Evolutionary conservation across 768 basidiomycete genomes (phyloP).

Genomic region (Pulveroboletus sp.): DNA sequence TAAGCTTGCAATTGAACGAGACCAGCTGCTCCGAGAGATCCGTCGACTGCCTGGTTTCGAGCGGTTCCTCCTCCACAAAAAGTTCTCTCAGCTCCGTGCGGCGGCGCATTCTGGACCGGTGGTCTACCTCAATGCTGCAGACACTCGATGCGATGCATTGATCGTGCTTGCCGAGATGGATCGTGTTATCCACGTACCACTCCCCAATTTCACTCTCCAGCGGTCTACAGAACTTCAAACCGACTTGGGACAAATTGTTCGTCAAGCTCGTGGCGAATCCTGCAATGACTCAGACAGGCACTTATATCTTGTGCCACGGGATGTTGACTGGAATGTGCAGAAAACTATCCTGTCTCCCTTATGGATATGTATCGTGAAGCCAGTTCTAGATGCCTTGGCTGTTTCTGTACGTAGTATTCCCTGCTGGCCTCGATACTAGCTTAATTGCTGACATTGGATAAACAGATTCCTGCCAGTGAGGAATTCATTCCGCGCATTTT

Average conservation of each 20-base stretch:
- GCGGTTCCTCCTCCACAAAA: neutral
- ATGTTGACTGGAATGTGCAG: too few relatives aligned
- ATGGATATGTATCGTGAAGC: neutral
- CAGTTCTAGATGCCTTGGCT: neutral
- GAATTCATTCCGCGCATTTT: neutral
- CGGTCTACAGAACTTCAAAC: neutral
- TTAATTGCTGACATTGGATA: too few relatives aligned
- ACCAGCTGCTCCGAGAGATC: neutral
- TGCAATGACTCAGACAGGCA: too few relatives aligned
- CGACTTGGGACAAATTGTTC: too few relatives aligned
- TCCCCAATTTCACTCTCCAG: neutral
- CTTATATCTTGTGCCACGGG: too few relatives aligned
- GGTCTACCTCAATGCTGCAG: neutral
- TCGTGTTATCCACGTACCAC: neutral
- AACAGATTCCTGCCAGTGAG: too few relatives aligned
- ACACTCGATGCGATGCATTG: neutral
- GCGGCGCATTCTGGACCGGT: neutral
- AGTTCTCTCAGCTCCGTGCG: neutral
- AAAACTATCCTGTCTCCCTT: neutral
- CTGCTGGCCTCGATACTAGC: neutral
- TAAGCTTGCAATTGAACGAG: too few relatives aligned
- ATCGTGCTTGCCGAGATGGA: neutral
- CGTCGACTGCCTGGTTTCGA: neutral
- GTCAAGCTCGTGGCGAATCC: too few relatives aligned
- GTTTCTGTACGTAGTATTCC: neutral